Conservation (phyloP, 1,139 yeast species). For the Hanseniaspora uvarum region DNA sequence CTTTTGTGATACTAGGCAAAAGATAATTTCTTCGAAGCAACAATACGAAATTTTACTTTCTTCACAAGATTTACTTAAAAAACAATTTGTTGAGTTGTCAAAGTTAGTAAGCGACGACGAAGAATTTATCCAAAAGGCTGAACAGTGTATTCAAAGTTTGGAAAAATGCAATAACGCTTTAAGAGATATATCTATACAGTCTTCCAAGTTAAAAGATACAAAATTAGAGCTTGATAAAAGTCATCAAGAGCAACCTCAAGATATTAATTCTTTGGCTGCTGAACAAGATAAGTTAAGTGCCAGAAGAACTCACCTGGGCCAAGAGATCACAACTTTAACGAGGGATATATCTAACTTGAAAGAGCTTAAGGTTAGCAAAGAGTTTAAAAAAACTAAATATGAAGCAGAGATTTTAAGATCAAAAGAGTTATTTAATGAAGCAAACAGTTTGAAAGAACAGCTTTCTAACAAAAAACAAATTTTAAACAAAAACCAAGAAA, state of each 20-base stretch:
- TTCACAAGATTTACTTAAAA: background rate
- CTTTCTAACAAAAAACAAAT: background rate
- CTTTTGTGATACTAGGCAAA: background rate
- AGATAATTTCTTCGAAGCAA: background rate
- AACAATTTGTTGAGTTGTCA: background rate
- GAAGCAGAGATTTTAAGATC: background rate
- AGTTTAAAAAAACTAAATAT: background rate
- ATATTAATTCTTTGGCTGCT: slow-evolving; percentile 2
- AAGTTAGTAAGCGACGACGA: too few relatives aligned
- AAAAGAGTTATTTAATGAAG: background rate
- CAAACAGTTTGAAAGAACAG: background rate
- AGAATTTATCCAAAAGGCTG: background rate
- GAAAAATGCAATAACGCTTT: background rate
- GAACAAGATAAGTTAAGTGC: slow-evolving; percentile 19
- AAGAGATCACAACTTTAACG: background rate
- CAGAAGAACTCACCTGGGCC: slow-evolving; percentile 20
- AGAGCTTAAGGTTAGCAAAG: background rate
- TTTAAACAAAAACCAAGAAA: slow-evolving; percentile 19
- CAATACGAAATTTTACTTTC: background rate
- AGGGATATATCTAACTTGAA: background rate
- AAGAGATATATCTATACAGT: background rate
- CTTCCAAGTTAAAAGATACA: background rate
- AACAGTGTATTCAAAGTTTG: background rate
- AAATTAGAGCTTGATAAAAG: slow-evolving; percentile 24
- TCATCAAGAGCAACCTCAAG: slow-evolving; percentile 19